These are phyloP conservation scores for Rhodotorula babjevae DNA, from an alignment of 768 basidiomycete species.

Conservation along the genomic window DNA sequence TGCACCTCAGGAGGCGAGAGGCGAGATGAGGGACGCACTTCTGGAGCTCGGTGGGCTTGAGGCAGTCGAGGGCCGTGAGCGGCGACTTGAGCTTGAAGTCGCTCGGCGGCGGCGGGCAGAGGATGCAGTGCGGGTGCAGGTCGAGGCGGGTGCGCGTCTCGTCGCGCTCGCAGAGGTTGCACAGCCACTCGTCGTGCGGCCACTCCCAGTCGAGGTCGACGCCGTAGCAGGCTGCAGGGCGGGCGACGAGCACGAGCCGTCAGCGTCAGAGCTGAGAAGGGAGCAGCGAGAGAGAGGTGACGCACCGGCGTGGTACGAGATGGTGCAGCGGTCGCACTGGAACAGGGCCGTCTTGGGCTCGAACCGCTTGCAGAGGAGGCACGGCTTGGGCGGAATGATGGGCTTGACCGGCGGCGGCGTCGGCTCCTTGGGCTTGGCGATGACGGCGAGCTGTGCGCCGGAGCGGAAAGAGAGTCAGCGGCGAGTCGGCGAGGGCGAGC, in stretches of 20 bases:
- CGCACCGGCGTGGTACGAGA: conserved; percentile 27
- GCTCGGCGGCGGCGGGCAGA: conserved; percentile 23
- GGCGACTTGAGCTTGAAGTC: conserved; percentile 14
- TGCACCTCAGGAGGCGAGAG: too few species aligned
- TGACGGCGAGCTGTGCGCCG: not conserved
- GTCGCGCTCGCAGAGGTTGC: conserved; percentile 40
- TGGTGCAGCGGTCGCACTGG: conserved; percentile 29
- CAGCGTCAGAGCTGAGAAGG: accelerated
- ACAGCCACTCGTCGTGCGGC: conserved; percentile 35
- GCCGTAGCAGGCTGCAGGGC: conserved; percentile 40
- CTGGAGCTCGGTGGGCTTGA: conserved; percentile 39
- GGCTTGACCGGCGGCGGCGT: conserved; percentile 25
- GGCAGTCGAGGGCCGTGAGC: conserved; percentile 35
- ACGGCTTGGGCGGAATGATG: conserved; percentile 21
- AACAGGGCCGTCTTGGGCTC: conserved; percentile 33
- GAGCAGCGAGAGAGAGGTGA: not conserved
- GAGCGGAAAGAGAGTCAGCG: not conserved
- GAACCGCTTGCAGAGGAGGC: conserved; percentile 36
- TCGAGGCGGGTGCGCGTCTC: not conserved
- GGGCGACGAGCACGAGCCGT: not conserved
- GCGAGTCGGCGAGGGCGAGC: too few species aligned
- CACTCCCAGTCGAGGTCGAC: conserved; percentile 23
- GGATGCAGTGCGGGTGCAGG: conserved; percentile 32
- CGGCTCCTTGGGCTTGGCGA: conserved; percentile 15
- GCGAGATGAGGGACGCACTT: conserved; percentile 19